Evolutionary conservation across 208 protist species (phyloP).

Genomic region (Leptomonas seymouri): DNA sequence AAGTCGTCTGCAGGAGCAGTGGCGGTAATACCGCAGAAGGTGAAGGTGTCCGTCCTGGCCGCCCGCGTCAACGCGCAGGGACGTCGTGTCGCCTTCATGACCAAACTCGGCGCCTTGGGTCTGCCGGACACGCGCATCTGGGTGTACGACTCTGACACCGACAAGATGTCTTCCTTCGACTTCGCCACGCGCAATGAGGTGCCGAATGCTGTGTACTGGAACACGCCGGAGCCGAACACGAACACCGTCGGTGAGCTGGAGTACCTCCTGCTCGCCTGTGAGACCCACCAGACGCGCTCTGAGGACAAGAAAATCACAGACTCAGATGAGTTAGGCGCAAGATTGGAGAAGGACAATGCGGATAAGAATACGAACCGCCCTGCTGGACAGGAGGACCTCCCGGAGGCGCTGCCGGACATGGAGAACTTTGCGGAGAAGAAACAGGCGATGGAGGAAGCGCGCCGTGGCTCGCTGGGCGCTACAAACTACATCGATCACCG

Average conservation of each 20-base stretch:
- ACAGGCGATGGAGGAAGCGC: constrained; percentile 36
- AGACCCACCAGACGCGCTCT: constrained; percentile 73
- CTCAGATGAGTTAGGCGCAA: constrained; percentile 4
- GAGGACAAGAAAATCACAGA: constrained; percentile 18
- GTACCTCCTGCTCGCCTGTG: constrained; percentile 89
- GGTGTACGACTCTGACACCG: constrained; percentile 91
- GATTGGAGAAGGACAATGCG: background rate
- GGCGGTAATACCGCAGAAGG: constrained; percentile 4
- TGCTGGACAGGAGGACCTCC: constrained; percentile 49
- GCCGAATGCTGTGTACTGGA: constrained; percentile 86
- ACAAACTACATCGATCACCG: constrained; percentile 67
- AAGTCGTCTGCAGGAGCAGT: background rate
- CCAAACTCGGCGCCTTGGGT: constrained; percentile 43
- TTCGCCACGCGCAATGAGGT: constrained; percentile 74
- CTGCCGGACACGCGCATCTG: constrained; percentile 81
- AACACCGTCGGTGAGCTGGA: constrained; percentile 85
- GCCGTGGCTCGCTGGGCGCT: constrained; percentile 50
- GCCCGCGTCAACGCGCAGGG: constrained; percentile 87
- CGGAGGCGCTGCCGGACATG: constrained; percentile 80
- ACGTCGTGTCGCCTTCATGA: constrained; percentile 80
- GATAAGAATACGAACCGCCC: constrained; percentile 19
- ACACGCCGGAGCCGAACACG: constrained; percentile 87
- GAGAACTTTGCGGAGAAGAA: constrained; percentile 79
- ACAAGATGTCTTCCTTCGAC: constrained; percentile 81
- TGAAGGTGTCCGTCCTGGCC: constrained; percentile 48